Base-by-base conservation (phyloP, 1,284 basidiomycete genomes). In the Malassezia vespertilionis region DNA sequence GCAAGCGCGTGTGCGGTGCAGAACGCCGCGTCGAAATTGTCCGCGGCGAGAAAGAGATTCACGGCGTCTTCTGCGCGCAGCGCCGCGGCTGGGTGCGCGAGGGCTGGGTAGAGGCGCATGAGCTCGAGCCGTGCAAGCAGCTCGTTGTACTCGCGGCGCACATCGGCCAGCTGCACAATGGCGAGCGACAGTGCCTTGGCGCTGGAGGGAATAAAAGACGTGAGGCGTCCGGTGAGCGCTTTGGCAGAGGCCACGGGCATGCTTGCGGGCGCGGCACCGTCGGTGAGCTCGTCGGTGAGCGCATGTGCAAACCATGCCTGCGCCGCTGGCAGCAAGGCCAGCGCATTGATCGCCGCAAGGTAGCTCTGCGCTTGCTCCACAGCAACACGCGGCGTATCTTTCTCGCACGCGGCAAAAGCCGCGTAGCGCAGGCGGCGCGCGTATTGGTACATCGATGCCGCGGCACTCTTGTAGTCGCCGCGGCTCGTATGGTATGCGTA, bases 391-490 rank as follows among this genome's bases (percentile, higher is more conserved):
- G 20, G 22, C 17, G 18, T 33, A 18, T 44, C 47, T 24, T 18
- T 18, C 26, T 15, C 39, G 1, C 34, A 22, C 10, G 26, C 36
- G 17, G 26, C 38, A 12, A 33, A 17, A 23, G 41, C 35, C 3
- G 34, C 41, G 20, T 37, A 79, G 41, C 78, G 80, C 8, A 95
- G 73, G 58, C 86, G 83, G 49, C 82, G 78, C 14, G 84, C 88
- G 52, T 88, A 83, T 61, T 89, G 85, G 71, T 93, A 96, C 90
- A 97, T 96, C 18, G 82, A 82, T 11, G 66, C 63, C 9, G 61
- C 65, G 7, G 65, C 69, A 46, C 58, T 65, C 34, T 69, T 70
- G 47, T 65, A 55, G 55, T 71, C 66, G 26, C 67, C 63, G 11
- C 65, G 58, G 32, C 58, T 55, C n/a, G 63, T 36, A 35, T 66